A percentile compares a stretch with the other conserved stretches of the same genome.
phyloP scores from a whole-genome alignment of 2,329 filamentous ascomycete species.

The Diplodia corticola region DNA sequence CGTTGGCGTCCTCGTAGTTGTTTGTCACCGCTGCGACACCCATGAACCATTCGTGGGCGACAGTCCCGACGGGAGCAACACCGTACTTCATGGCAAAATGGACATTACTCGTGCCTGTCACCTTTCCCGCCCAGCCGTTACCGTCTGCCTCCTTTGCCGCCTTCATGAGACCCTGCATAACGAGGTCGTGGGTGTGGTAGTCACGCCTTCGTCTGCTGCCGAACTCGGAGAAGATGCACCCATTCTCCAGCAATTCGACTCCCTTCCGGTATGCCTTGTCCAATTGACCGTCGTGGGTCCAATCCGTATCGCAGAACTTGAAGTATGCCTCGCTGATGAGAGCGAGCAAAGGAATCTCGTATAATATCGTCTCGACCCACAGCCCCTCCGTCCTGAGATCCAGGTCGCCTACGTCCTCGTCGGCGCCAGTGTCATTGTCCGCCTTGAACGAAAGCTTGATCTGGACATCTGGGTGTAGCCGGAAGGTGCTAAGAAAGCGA shows the following conservation, averaged over 20 bases:
- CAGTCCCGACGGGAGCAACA: conserved; percentile 81
- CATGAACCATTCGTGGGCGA: conserved; percentile 99
- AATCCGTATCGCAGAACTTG: conserved; percentile 91
- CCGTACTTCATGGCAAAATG: conserved; percentile 94
- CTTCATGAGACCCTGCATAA: conserved; percentile 80
- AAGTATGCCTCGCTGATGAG: conserved; percentile 96
- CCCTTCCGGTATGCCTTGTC: conserved; percentile 84
- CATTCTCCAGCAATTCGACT: conserved; percentile 70
- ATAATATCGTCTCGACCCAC: conserved; percentile 95
- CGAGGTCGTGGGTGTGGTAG: conserved; percentile 91
- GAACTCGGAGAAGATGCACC: conserved; percentile 91
- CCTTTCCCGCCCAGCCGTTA: conserved; percentile 67
- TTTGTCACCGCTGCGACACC: conserved; percentile 88
- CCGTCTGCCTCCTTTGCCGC: conserved; percentile 71
- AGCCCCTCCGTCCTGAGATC: conserved; percentile 74
- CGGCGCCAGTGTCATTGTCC: conserved; percentile 58
- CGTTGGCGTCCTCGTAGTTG: conserved; percentile 81
- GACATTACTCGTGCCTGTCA: conserved; percentile 92
- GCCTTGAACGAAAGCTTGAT: conserved; percentile 66
- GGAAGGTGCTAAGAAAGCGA: conserved; percentile 77
- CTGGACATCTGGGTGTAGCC: conserved; percentile 77
- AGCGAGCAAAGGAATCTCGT: conserved; percentile 92
- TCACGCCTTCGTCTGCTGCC: conserved; percentile 85
- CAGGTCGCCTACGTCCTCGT: conserved; percentile 68
- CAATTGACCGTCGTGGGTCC: conserved; percentile 84